Percentiles rank a stretch among this genome's conserved stretches.
Evolutionary conservation across 331 rosid genomes (phyloP).

Genomic region (Spiraea crenata): DNA sequence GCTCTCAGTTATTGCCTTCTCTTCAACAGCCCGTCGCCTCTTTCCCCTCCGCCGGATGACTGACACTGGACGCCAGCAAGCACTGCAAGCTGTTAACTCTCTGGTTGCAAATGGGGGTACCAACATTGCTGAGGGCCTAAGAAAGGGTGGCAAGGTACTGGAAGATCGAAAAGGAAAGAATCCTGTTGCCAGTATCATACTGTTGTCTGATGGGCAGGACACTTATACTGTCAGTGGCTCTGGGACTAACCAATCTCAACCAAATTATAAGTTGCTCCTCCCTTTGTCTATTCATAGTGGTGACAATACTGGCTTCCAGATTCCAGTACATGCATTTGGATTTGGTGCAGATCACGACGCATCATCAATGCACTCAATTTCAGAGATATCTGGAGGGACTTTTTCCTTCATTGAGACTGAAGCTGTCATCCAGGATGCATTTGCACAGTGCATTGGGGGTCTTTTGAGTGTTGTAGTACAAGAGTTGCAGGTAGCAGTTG

Average conservation of each 20-base stretch:
- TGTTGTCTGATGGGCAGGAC: constrained; percentile 94
- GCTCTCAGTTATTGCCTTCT: constrained; percentile 90
- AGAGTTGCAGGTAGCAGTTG: constrained; percentile 77
- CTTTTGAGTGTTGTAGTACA: constrained; percentile 88
- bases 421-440: constrained; percentile 89
- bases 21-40: constrained; percentile 93
- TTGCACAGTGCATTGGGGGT: constrained; percentile 98
- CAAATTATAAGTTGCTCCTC: constrained; percentile 78
- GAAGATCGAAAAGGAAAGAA: constrained; percentile 86
- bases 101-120: constrained; percentile 99
- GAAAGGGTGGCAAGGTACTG: constrained; percentile 92
- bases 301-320: constrained; percentile 67
- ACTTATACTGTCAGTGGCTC: constrained; percentile 71
- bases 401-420: constrained; percentile 95
- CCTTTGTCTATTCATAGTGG: constrained; percentile 64
- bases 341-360: constrained; percentile 95
- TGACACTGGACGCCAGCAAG: constrained; percentile 79
- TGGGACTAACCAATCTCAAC: constrained; percentile 56
- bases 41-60: constrained; percentile 81
- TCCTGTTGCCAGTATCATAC: constrained; percentile 80
- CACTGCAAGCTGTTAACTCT: constrained; percentile 91
- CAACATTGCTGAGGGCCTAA: constrained; percentile 89
- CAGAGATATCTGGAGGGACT: constrained; percentile 93
- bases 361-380: constrained; percentile 87
- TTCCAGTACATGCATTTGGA: constrained; percentile 94